Evolutionary conservation across 768 basidiomycete genomes (phyloP), one percentile per base, ranked within the genome.

Genomic region (Lactarius sanguifluus): DNA sequence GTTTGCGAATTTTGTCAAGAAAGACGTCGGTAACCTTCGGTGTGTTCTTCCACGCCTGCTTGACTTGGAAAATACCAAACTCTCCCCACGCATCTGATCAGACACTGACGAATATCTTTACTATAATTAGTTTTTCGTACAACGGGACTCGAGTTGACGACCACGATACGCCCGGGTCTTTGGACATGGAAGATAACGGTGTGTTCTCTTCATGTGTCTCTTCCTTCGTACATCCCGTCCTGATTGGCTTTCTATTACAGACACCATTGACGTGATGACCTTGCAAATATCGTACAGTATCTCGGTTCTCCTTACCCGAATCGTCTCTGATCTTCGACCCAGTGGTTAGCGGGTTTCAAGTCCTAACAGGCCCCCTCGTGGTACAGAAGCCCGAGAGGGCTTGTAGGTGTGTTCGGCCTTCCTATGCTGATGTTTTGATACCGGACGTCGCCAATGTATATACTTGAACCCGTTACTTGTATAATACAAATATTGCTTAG

Each of bases 251-350:
- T 36, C 64, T 7, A n/a, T n/a, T n/a, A 28, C 72, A 88, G 95
- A 96, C 75, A 87, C 92, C 6, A 94, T 98, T 77, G 95, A 98
- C 82, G 95, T 96, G 69, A 92, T 95, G 90, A 91, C 96, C 36
- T 36, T 36, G 36, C 36, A 10, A 36, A 36, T 36, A 36, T 10
- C 34, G 34, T 36, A 12, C 36, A 36, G 36, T 36, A 36, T 36
- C 12, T 36, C 36, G 36, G 2, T 12, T 36, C 12, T 36, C 36
- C 36, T 12, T 36, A 36, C 12, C 36, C 12, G 12, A 12, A 36
- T 2, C 36, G 12, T 36, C 36, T 36, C 12, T 36, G 36, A 36
- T 36, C 36, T 36, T 36, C 36, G 36, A 36, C 12, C 12, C 12
- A 36, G 36, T 36, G 36, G 36, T 12, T 36, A 36, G 36, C 36